Percentiles rank a stretch among this genome's conserved stretches.
These are phyloP conservation scores for Pontederia paniculata DNA, from an alignment of 176 grass and related monocot genomes.

Conservation along the genomic window DNA sequence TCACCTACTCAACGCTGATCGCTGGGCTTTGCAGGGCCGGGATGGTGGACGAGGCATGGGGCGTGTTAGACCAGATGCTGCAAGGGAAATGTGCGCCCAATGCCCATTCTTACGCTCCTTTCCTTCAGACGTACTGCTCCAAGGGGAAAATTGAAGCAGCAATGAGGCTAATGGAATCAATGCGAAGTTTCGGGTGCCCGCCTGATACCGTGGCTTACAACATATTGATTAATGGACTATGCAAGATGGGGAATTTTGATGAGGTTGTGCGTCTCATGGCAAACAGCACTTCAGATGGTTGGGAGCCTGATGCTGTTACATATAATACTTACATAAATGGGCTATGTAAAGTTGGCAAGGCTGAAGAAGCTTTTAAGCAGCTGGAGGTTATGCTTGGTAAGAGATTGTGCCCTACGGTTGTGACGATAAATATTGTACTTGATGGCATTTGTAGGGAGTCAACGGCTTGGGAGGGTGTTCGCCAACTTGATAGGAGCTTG, in stretches of 20 bases:
- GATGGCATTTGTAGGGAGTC: constrained; percentile 36
- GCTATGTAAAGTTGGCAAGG: constrained; percentile 42
- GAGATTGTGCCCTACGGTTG: constrained; percentile 42
- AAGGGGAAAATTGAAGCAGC: constrained; percentile 37
- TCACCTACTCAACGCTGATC: constrained; percentile 61
- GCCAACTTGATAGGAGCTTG: constrained; percentile 46
- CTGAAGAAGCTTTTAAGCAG: constrained; percentile 34
- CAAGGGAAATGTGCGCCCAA: constrained; percentile 27
- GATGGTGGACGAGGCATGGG: constrained; percentile 43
- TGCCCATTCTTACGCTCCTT: constrained; percentile 38
- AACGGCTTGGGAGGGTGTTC: constrained; percentile 45
- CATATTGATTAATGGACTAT: constrained; percentile 58
- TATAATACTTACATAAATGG: constrained; percentile 73
- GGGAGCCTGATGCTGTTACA: constrained; percentile 66
- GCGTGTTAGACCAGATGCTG: constrained; percentile 77
- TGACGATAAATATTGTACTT: constrained; percentile 76
- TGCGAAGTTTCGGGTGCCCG: constrained; percentile 37
- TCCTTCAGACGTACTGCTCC: constrained; percentile 44
- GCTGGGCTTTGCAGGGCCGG: constrained; percentile 37
- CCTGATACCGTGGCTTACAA: constrained; percentile 64
- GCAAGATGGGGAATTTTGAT: constrained; percentile 42
- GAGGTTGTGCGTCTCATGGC: constrained; percentile 34
- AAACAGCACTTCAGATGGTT: constrained; percentile 34
- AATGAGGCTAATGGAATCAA: constrained; percentile 32
- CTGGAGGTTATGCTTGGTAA: constrained; percentile 55